These are phyloP conservation scores for Sphaceloma murrayae DNA, from an alignment of 2,329 filamentous ascomycete species.

Conservation along the genomic window DNA sequence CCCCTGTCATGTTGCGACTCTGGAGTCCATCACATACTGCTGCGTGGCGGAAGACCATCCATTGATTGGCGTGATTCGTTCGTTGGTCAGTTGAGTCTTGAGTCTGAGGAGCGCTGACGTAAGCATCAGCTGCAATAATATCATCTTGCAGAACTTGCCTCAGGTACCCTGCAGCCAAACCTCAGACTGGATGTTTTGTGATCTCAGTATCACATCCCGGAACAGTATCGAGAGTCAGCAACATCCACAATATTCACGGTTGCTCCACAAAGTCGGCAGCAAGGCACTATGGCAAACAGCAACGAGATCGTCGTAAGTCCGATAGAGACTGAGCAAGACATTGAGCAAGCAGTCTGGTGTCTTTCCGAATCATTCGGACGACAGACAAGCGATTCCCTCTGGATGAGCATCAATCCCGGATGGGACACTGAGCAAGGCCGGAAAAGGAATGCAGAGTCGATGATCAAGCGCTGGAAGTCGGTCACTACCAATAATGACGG, in stretches of 20 bases:
- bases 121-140: too few relatives aligned
- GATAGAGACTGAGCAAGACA: background rate
- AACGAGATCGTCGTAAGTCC: background rate
- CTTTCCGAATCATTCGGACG: slow-evolving; percentile 39
- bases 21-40: too few relatives aligned
- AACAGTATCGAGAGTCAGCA: too few relatives aligned
- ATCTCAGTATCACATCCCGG: too few relatives aligned
- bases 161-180: too few relatives aligned
- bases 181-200: too few relatives aligned
- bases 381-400: slow-evolving; percentile 44
- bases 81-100: too few relatives aligned
- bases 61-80: too few relatives aligned
- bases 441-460: slow-evolving; percentile 28
- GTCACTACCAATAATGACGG: slow-evolving; percentile 36
- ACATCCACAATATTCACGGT: background rate
- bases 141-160: too few relatives aligned
- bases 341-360: slow-evolving; percentile 21
- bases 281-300: background rate
- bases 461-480: slow-evolving; percentile 36
- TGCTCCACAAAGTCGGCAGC: background rate
- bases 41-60: too few relatives aligned
- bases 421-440: slow-evolving; percentile 45
- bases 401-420: slow-evolving; percentile 43
- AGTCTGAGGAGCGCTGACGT: too few relatives aligned
- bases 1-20: too few relatives aligned